phyloP scores from a whole-genome alignment of 345 rosid species.

The Salix viminalis region DNA sequence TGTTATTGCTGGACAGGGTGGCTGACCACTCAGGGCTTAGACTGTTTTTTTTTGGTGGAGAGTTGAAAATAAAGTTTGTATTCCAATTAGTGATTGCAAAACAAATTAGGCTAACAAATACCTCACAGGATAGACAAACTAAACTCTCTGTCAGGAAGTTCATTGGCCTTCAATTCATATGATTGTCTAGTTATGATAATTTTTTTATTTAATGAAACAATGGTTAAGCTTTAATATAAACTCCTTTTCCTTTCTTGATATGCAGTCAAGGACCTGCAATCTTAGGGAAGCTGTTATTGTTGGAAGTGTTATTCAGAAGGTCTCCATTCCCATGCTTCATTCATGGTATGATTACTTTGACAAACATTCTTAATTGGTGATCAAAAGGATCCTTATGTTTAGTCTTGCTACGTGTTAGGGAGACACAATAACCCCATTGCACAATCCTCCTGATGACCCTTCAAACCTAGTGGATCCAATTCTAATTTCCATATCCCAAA shows the following conservation, averaged over 20 bases:
- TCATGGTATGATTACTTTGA: constrained; percentile 55
- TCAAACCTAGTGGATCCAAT: neutral
- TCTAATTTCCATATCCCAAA: neutral
- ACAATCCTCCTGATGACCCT: neutral
- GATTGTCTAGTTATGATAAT: neutral
- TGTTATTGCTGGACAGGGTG: neutral
- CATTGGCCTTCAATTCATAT: neutral
- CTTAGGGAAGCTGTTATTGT: constrained; percentile 90
- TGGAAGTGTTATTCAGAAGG: constrained; percentile 80
- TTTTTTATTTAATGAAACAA: neutral
- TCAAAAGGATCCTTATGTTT: neutral
- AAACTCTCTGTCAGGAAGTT: neutral
- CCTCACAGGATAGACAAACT: neutral
- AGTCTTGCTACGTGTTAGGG: neutral
- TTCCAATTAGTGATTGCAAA: neutral
- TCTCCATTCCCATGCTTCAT: constrained; percentile 82
- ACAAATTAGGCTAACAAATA: neutral
- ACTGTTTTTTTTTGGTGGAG: neutral
- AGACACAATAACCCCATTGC: neutral
- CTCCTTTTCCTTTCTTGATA: constrained; percentile 1
- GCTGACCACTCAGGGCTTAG: neutral
- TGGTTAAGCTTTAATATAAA: neutral
- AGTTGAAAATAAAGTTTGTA: neutral
- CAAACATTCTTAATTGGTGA: neutral
- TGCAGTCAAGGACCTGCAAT: constrained; percentile 92